Percentiles rank a stretch among this genome's conserved stretches.
These are phyloP conservation scores for Stereocaulon alpinum DNA, from an alignment of 495 filamentous ascomycete genomes.

Conservation along the genomic window DNA sequence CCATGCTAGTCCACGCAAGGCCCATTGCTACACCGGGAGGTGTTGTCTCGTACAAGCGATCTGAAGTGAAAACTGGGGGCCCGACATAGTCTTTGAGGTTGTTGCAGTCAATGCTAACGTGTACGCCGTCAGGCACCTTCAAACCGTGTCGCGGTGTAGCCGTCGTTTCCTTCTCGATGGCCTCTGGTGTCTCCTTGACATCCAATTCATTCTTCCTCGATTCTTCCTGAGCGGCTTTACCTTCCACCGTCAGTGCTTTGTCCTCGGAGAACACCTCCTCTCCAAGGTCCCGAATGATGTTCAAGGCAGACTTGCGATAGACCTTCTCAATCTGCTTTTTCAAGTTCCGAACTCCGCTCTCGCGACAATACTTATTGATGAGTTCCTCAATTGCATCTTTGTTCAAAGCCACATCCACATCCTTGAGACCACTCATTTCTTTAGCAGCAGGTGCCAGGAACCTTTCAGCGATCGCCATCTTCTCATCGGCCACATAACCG, in stretches of 20 bases:
- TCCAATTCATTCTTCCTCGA: slow-evolving; percentile 51
- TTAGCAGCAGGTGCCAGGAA: slow-evolving; percentile 89
- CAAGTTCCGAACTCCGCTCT: slow-evolving; percentile 91
- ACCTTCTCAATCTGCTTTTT: slow-evolving; percentile 99
- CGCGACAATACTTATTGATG: slow-evolving; percentile 96
- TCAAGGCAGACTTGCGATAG: slow-evolving; percentile 91
- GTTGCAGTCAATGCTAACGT: slow-evolving; percentile 78
- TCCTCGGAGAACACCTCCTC: slow-evolving; percentile 76
- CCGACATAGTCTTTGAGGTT: slow-evolving; percentile 97
- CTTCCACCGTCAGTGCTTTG: slow-evolving; percentile 76
- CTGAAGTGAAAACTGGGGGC: slow-evolving; percentile 87
- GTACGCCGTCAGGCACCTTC: slow-evolving; percentile 76
- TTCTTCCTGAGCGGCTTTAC: slow-evolving; percentile 69
- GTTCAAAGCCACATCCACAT: slow-evolving; percentile 75
- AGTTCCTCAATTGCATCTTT: slow-evolving; percentile 85
- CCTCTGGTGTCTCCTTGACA: slow-evolving; percentile 44
- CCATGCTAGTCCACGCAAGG: slow-evolving; percentile 96
- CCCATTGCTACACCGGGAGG: slow-evolving; percentile 99
- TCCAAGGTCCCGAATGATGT: slow-evolving; percentile 91
- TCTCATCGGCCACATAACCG: slow-evolving; percentile 96
- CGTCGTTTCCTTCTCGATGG: slow-evolving; percentile 59
- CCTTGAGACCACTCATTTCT: slow-evolving; percentile 81
- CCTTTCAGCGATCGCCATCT: slow-evolving; percentile 93
- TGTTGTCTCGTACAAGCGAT: slow-evolving; percentile 88
- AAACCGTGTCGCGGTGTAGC: slow-evolving; percentile 70